Evolutionary conservation across 108 stramenopile genomes (phyloP).

Genomic region (Cyclotella baltica): DNA sequence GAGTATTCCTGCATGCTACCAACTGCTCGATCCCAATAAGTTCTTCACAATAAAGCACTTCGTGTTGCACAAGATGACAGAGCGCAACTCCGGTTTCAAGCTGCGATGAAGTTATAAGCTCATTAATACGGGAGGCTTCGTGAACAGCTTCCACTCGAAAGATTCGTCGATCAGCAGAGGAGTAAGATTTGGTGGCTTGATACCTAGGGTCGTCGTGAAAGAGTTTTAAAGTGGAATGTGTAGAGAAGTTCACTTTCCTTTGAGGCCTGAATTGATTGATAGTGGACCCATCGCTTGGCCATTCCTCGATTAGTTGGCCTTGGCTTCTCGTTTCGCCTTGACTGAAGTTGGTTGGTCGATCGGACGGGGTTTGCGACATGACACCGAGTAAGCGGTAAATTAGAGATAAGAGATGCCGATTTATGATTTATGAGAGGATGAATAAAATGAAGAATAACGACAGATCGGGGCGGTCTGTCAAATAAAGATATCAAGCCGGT

Average conservation of each 20-base stretch:
- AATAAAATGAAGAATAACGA: no score
- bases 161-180: not conserved
- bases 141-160: not conserved
- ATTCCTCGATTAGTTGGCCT: no score
- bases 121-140: not conserved
- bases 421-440: no score
- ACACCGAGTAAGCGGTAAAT: no score
- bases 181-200: conserved; percentile 1
- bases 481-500: no score
- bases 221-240: not conserved
- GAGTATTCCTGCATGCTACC: no score
- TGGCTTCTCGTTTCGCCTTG: no score
- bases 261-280: not conserved
- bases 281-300: no score
- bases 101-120: not conserved
- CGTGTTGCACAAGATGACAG: not conserved
- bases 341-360: no score
- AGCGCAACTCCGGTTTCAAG: not conserved
- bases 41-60: not conserved
- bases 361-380: no score
- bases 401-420: no score
- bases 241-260: not conserved
- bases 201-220: not conserved
- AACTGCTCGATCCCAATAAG: not conserved
- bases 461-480: no score